Evolutionary conservation across 2,329 filamentous ascomycete genomes (phyloP).

Genomic region (Corniculantispora saksenae): DNA sequence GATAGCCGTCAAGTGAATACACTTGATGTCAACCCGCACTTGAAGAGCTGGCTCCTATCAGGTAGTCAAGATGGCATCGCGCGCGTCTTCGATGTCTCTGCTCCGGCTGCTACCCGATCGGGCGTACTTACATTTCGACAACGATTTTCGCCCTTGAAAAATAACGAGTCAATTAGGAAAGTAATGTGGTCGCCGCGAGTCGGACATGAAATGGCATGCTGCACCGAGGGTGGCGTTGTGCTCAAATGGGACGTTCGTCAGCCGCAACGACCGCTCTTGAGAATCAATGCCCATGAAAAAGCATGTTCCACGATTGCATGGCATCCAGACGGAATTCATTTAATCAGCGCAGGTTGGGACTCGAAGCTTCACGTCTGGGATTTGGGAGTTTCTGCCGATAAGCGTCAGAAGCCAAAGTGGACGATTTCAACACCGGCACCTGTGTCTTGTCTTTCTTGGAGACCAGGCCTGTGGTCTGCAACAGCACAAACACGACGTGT

Average conservation of each 20-base stretch:
- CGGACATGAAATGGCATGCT: slow-evolving; percentile 64
- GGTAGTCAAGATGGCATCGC: slow-evolving; percentile 66
- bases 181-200: slow-evolving; percentile 66
- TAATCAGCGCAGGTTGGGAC: slow-evolving; percentile 64
- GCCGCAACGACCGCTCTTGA: slow-evolving; percentile 52
- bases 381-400: slow-evolving; percentile 58
- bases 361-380: slow-evolving; percentile 67
- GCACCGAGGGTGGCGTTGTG: slow-evolving; percentile 62
- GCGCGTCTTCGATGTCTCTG: slow-evolving; percentile 60
- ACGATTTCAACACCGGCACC: slow-evolving; percentile 62
- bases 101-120: slow-evolving; percentile 48
- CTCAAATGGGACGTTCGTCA: slow-evolving; percentile 66
- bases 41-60: slow-evolving; percentile 58
- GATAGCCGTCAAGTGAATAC: slow-evolving; percentile 65
- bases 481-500: slow-evolving; percentile 60
- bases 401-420: slow-evolving; percentile 65
- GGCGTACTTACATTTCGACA: slow-evolving; percentile 52
- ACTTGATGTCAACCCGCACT: slow-evolving; percentile 63
- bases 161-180: slow-evolving; percentile 52
- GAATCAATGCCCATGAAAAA: slow-evolving; percentile 63
- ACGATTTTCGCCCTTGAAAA: slow-evolving; percentile 42
- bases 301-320: slow-evolving; percentile 62
- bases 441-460: slow-evolving; percentile 61
- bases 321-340: slow-evolving; percentile 68
- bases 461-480: slow-evolving; percentile 66